Percentiles rank a stretch among this genome's conserved stretches.
These are phyloP conservation scores for Moricandia arvensis DNA, from an alignment of 345 rosid genomes.

Conservation along the genomic window DNA sequence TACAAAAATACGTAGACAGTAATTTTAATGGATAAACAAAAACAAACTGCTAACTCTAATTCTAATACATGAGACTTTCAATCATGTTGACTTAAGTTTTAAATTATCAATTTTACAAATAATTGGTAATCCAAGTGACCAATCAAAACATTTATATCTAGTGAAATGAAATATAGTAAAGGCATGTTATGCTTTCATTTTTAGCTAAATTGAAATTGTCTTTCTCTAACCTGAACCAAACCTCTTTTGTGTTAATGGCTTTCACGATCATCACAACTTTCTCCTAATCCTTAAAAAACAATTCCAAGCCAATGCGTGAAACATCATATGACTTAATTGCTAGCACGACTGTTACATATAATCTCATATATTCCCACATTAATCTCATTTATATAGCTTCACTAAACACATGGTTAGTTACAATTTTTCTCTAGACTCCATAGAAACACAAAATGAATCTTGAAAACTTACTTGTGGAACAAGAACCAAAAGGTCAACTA, in stretches of 20 bases:
- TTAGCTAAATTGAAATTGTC: neutral
- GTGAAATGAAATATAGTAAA: neutral
- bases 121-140: neutral
- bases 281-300: conserved; percentile 1
- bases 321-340: conserved; percentile 32
- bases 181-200: conserved; percentile 11
- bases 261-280: conserved; percentile 36
- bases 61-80: no score
- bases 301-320: conserved; percentile 3
- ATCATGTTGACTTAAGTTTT: no score
- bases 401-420: conserved; percentile 3
- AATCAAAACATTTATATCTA: neutral
- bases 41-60: no score
- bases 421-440: neutral
- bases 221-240: conserved; percentile 10
- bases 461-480: conserved; percentile 67
- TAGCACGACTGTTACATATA: conserved; percentile 27
- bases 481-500: conserved; percentile 41
- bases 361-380: neutral
- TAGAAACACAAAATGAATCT: conserved; percentile 53
- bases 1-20: no score
- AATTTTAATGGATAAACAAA: no score
- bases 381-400: conserved; percentile 1
- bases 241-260: conserved; percentile 30
- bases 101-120: no score